A percentile compares a stretch with the other conserved stretches of the same genome.
phyloP scores from a whole-genome alignment of 2,329 filamentous ascomycete genomes.

The Phaeoacremonium minimum region DNA sequence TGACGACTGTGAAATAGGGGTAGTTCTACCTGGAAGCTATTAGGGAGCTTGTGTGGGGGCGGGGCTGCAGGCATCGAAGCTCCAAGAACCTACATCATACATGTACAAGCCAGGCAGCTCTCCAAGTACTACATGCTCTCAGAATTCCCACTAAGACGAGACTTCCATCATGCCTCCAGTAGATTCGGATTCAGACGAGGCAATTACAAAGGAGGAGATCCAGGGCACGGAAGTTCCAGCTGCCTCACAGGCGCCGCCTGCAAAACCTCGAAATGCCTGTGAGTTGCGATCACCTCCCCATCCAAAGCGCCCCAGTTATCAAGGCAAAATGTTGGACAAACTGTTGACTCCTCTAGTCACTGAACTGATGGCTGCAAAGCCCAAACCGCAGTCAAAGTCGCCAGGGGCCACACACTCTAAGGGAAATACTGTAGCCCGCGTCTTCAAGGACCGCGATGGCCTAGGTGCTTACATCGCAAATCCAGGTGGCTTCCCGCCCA shows the following conservation, averaged over 20 bases:
- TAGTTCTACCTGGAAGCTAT: too few species aligned
- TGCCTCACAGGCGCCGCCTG: slow-evolving; percentile 11
- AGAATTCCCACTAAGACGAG: too few species aligned
- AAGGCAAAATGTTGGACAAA: slow-evolving; percentile 4
- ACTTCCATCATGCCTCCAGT: too few species aligned
- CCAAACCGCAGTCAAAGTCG: slow-evolving; percentile 23
- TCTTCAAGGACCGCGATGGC: slow-evolving; percentile 48
- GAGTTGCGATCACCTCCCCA: slow-evolving; percentile 8
- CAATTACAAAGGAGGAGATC: slow-evolving; percentile 34
- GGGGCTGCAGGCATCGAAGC: too few species aligned
- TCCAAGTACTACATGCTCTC: too few species aligned
- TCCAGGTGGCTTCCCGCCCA: slow-evolving; percentile 55
- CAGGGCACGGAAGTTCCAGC: slow-evolving; percentile 23
- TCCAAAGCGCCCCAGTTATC: not conserved
- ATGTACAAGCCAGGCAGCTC: too few species aligned
- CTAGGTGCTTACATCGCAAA: slow-evolving; percentile 63
- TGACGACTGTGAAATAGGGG: too few species aligned
- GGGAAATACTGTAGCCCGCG: too few species aligned
- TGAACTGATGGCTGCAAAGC: slow-evolving; percentile 49
- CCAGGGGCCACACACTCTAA: slow-evolving; percentile 13
- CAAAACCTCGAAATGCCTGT: slow-evolving; percentile 35
- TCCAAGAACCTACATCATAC: too few species aligned
- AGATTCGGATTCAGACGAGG: slow-evolving; percentile 27
- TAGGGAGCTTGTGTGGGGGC: too few species aligned
- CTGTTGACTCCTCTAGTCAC: slow-evolving; percentile 31